These are phyloP conservation scores for Vigna nakashimae DNA, from an alignment of 306 rosid species.

Conservation along the genomic window DNA sequence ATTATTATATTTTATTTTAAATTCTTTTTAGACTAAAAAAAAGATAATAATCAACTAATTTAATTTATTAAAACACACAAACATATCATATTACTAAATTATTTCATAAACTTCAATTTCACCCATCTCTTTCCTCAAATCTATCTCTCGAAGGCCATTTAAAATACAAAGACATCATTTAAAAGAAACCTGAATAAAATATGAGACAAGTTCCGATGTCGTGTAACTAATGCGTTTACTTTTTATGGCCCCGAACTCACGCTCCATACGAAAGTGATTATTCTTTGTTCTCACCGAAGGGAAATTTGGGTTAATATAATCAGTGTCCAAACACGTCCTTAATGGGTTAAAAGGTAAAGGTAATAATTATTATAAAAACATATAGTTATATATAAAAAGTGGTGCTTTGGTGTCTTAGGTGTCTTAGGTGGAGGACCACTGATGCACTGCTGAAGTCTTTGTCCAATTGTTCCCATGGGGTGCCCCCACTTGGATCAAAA, in stretches of 20 bases:
- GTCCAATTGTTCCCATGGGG: not conserved
- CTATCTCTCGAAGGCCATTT: no score
- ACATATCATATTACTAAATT: no score
- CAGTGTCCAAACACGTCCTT: not conserved
- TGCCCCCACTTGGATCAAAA: not conserved
- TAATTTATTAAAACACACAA: no score
- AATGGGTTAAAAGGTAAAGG: not conserved
- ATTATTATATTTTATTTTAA: no score
- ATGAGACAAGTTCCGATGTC: not conserved
- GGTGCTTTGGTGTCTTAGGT: not conserved
- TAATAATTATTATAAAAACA: not conserved
- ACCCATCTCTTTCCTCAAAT: no score
- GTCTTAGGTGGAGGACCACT: not conserved
- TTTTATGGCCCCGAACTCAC: not conserved
- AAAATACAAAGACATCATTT: no score
- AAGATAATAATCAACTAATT: no score
- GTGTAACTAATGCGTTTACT: no score
- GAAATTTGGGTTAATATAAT: not conserved
- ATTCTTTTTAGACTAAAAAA: no score
- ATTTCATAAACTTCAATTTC: no score
- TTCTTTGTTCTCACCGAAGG: not conserved
- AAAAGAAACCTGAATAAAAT: not conserved
- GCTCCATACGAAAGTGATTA: not conserved
- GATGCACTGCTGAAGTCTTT: not conserved
- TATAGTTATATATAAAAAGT: not conserved